Conservation (phyloP, 768 basidiomycete genomes). For the Lactarius quietus region DNA sequence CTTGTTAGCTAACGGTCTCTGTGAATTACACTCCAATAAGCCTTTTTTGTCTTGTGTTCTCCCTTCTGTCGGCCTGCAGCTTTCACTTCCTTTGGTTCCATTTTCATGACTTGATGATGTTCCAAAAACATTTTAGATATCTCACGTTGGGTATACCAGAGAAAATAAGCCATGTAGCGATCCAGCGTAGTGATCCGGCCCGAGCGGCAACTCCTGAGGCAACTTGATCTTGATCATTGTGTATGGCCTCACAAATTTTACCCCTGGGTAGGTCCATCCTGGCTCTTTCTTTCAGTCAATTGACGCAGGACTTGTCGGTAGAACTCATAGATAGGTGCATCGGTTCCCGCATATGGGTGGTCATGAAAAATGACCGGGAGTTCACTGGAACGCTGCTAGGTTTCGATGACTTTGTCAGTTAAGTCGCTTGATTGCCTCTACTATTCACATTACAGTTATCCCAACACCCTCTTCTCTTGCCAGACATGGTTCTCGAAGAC, state of each 20-base stretch:
- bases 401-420: constrained; percentile 99
- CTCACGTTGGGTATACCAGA: constrained; percentile 20
- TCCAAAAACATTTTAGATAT: constrained; percentile 26
- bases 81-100: constrained; percentile 7
- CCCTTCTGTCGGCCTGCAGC: constrained; percentile 14
- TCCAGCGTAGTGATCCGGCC: constrained; percentile 8
- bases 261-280: constrained; percentile 62
- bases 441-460: background rate
- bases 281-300: background rate
- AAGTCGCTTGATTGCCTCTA: constrained; percentile 41
- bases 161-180: constrained; percentile 20
- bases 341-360: constrained; percentile 95
- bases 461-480: background rate
- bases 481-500: constrained; percentile 94
- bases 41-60: constrained; percentile 9
- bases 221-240: constrained; percentile 9
- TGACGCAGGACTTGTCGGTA: constrained; percentile 32
- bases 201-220: background rate
- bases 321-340: constrained; percentile 98
- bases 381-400: constrained; percentile 93
- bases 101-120: constrained; percentile 20
- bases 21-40: constrained; percentile 24
- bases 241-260: constrained; percentile 90
- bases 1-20: constrained; percentile 14
- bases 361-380: constrained; percentile 97